Conservation (phyloP, 331 rosid species). For the Quercus lobata region DNA sequence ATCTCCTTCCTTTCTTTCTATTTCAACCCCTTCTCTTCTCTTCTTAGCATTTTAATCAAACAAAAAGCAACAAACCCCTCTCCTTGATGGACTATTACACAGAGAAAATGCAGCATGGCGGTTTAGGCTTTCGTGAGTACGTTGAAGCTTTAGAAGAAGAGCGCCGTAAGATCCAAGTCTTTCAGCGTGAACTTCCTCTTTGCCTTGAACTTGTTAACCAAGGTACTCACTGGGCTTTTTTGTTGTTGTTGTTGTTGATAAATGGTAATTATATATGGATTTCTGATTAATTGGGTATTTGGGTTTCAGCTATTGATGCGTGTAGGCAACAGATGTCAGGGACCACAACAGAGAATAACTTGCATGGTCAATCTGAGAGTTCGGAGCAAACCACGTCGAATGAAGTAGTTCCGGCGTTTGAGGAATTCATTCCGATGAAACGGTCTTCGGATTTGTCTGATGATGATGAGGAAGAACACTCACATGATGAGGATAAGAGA, state of each 20-base stretch:
- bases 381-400: conserved; percentile 73
- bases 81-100: conserved; percentile 24
- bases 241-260: background rate
- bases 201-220: conserved; percentile 75
- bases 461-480: conserved; percentile 40
- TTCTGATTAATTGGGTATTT: background rate
- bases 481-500: conserved; percentile 13
- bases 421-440: conserved; percentile 79
- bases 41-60: conserved; percentile 2
- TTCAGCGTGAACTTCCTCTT: conserved; percentile 74
- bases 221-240: conserved; percentile 36
- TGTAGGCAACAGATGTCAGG: conserved; percentile 55
- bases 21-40: too few relatives aligned
- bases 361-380: conserved; percentile 73
- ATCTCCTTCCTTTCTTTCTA: conserved; percentile 13
- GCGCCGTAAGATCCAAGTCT: conserved; percentile 63
- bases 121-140: conserved; percentile 46
- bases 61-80: background rate
- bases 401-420: conserved; percentile 49
- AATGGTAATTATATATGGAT: background rate
- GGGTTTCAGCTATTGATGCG: conserved; percentile 61
- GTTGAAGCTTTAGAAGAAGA: conserved; percentile 64
- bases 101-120: conserved; percentile 44
- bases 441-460: conserved; percentile 38
- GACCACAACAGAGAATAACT: conserved; percentile 43